Conservation (phyloP, 2,329 filamentous ascomycete genomes). For the Penicillium sclerotigenum region DNA sequence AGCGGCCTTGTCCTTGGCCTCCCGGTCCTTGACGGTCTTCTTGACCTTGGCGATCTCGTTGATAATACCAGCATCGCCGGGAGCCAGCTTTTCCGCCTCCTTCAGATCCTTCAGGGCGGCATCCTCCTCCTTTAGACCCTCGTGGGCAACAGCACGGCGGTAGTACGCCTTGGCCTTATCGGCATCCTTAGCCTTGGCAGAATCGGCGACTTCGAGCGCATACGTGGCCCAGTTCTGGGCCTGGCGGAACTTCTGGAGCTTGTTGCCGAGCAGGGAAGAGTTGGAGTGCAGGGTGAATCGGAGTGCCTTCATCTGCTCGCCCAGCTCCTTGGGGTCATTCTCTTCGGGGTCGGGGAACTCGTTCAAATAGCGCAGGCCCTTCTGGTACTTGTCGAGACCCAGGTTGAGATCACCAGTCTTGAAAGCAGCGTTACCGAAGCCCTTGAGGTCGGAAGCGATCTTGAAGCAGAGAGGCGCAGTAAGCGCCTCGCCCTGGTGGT, state of each 20-base stretch:
- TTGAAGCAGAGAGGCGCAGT: conserved; percentile 67
- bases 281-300: conserved; percentile 88
- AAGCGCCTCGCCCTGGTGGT: conserved; percentile 62
- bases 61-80: conserved; percentile 69
- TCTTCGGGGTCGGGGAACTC: conserved; percentile 72
- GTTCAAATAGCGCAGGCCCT: conserved; percentile 83
- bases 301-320: conserved; percentile 65
- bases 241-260: conserved; percentile 69
- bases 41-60: conserved; percentile 77
- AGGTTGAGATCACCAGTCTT: conserved; percentile 69
- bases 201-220: conserved; percentile 63
- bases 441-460: conserved; percentile 83
- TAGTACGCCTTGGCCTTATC: conserved; percentile 90
- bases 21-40: conserved; percentile 67
- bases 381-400: conserved; percentile 89
- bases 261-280: conserved; percentile 78
- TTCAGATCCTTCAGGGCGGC: conserved; percentile 71
- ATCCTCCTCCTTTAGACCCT: conserved; percentile 80
- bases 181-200: conserved; percentile 61
- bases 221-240: conserved; percentile 67
- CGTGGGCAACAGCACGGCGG: conserved; percentile 72
- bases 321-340: conserved; percentile 66
- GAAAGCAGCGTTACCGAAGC: conserved; percentile 88
- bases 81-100: conserved; percentile 70
- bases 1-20: conserved; percentile 85